Base-by-base conservation (phyloP, 2,329 filamentous ascomycete genomes). In the Xylariaceae sp. region DNA sequence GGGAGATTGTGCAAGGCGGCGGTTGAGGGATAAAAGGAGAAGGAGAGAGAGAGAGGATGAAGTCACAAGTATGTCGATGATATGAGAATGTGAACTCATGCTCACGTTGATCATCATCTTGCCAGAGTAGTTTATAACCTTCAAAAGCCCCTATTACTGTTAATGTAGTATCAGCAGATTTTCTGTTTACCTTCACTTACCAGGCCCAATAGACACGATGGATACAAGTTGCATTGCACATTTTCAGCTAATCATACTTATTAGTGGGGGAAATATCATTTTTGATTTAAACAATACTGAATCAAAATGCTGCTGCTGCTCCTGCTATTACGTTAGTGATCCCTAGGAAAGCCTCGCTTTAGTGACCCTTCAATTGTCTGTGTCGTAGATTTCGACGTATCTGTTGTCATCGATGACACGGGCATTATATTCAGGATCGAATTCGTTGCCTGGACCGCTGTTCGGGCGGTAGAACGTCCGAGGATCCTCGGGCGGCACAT, bases 1-100 rank as follows among this genome's bases (percentile, higher is more conserved):
- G 37, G 47, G 2, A 64, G 42, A 18, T 18, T 67, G 9, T 67
- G 62, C n/a, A 57, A 49, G 34, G 51, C n/a, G 44, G n/a, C 11
- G 1, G 11, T 18, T 13, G 30, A 56, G 30, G 51, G 11, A 2
- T 55, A 10, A 55, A 18, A 47, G 2, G 39, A 23, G 7, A 48
- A 7, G 11, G 3, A 18, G 17, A 35, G 9, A 23, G 23, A 17
- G 18, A 48, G 34, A 37, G 37, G 4, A n/a, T 49, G 11, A 50
- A 30, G 23, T 30, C 5, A 30, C 23, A 23, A 13, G 10, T 50
- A 4, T 11, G 17, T 34, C 34, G 18, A 11, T 50, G 17, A n/a
- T 50, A 13, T 13, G 9, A 17, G 30, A 18, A 11, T 53, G 17
- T 45, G 5, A 18, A 42, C 13, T 23, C 45, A 4, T 23, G 15